A percentile compares a stretch with the other conserved stretches of the same genome.
Evolutionary conservation across 345 rosid genomes (phyloP).

Genomic region (Lenwebbia sp.): DNA sequence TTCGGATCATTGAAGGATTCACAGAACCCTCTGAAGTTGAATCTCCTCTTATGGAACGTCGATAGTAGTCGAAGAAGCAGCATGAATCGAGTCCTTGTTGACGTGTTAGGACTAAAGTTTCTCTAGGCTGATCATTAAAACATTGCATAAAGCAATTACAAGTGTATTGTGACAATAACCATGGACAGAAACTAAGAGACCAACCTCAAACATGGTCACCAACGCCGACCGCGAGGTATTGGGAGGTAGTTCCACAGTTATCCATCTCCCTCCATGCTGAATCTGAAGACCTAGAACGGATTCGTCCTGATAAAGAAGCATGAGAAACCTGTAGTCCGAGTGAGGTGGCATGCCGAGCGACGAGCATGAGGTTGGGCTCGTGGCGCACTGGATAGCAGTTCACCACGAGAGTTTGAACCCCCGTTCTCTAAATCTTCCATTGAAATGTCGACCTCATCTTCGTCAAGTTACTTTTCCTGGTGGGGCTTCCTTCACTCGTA

Average conservation of each 20-base stretch:
- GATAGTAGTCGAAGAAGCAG: background rate
- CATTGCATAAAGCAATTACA: background rate
- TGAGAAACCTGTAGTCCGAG: conserved; percentile 25
- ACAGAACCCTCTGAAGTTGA: conserved; percentile 24
- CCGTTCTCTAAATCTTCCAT: conserved; percentile 2
- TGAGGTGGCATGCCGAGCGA: conserved; percentile 18
- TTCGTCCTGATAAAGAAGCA: conserved; percentile 18
- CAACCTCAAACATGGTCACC: conserved; percentile 34
- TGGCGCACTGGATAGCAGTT: conserved; percentile 26
- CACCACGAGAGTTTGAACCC: conserved; percentile 7
- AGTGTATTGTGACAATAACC: background rate
- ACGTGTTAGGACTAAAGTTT: background rate
- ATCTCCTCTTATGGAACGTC: background rate
- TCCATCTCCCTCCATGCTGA: conserved; percentile 16
- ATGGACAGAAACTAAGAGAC: background rate
- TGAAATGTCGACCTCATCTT: background rate
- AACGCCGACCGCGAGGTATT: conserved; percentile 7
- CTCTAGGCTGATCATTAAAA: background rate
- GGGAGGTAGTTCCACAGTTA: conserved; percentile 11
- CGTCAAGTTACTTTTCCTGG: background rate
- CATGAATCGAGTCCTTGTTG: background rate
- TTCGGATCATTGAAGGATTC: conserved; percentile 2
- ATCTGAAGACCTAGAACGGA: conserved; percentile 18
- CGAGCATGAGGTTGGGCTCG: conserved; percentile 16
- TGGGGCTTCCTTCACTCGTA: conserved; percentile 1